Base-by-base conservation (phyloP, 1,284 basidiomycete species). In the Rhodotorula sp. region DNA sequence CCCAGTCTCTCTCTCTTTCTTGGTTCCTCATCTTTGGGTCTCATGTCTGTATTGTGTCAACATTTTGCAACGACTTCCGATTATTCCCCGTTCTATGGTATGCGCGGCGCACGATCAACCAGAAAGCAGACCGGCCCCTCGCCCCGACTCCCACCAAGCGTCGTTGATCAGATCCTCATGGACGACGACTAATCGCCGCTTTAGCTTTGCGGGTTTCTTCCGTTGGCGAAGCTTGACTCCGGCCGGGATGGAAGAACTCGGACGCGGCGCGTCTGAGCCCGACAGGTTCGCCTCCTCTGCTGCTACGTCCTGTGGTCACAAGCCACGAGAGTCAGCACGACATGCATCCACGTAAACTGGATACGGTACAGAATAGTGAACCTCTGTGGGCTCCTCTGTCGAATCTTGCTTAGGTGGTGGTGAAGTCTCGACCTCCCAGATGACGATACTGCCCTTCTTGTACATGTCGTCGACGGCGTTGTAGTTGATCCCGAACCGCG, bases 91-190 rank as follows among this genome's bases (percentile, higher is more conserved):
- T 6, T 8, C 16, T 4, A 10, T 4, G 12, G 4, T n/a, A 20
- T 20, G 47, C 26, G 0, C 8, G 20, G 14, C 31, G n/a, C 58
- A 15, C 4, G 6, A 18, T 52, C 60, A 57, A 69, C 2, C 56
- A 54, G 15, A 59, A 26, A 76, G 48, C 23, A 74, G 15, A 6
- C 68, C 75, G 51, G 63, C 58, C 79, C 84, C 84, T 12, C 82
- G 80, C 43, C 84, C 77, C 18, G 79, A 78, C 16, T 84, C 79
- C 93, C 93, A 97, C 82, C 94, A 95, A 2, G 84, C 85, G 67
- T 92, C 88, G 65, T 86, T 85, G 75, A 95, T 93, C 67, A 96
- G 86, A 81, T 96, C 92, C 80, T 90, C 91, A 78, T 96, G 91
- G 39, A 85, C 54, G 18, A 89, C 79, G 4, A 89, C 82, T 4